A percentile compares a stretch with the other conserved stretches of the same genome.
Evolutionary conservation across 805 yeast species (phyloP).

Genomic region (Ogataea pini): DNA sequence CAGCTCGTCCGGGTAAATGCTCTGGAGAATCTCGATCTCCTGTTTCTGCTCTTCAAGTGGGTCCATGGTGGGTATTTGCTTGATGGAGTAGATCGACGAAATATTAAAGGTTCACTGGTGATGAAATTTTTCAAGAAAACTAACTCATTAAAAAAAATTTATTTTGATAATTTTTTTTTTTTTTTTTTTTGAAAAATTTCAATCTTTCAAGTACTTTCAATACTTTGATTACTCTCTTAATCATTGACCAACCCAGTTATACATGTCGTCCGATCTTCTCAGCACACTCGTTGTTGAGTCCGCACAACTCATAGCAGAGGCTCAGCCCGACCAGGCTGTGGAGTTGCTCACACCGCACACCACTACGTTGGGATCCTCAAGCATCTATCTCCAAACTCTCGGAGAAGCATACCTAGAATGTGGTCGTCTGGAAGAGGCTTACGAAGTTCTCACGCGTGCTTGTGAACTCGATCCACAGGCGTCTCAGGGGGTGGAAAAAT

Average conservation of each 20-base stretch:
- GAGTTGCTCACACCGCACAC: slow-evolving; percentile 43
- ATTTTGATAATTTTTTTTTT: slow-evolving; percentile 7
- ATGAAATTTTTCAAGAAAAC: background rate
- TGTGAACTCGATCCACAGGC: slow-evolving; percentile 74
- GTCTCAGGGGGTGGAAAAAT: slow-evolving; percentile 70
- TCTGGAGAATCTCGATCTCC: slow-evolving; percentile 85
- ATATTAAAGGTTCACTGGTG: background rate
- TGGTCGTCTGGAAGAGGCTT: slow-evolving; percentile 79
- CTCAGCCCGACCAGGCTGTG: slow-evolving; percentile 58
- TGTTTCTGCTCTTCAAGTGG: slow-evolving; percentile 81
- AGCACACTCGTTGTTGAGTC: slow-evolving; percentile 15
- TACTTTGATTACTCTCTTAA: too few species aligned
- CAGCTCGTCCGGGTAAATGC: slow-evolving; percentile 93
- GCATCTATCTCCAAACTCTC: slow-evolving; percentile 51
- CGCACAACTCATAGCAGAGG: slow-evolving; percentile 43
- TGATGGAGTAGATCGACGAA: background rate
- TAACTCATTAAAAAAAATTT: too few species aligned
- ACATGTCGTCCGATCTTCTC: slow-evolving; percentile 4
- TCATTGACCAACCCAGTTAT: too few species aligned
- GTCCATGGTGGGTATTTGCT: slow-evolving; percentile 51
- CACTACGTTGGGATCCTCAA: slow-evolving; percentile 40
- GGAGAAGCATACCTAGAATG: slow-evolving; percentile 82
- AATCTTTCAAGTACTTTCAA: background rate
- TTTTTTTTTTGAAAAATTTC: background rate
- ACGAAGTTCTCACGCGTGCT: slow-evolving; percentile 56